Conservation (phyloP, 1,284 basidiomycete species). For the Fomitiporia mediterranea region DNA sequence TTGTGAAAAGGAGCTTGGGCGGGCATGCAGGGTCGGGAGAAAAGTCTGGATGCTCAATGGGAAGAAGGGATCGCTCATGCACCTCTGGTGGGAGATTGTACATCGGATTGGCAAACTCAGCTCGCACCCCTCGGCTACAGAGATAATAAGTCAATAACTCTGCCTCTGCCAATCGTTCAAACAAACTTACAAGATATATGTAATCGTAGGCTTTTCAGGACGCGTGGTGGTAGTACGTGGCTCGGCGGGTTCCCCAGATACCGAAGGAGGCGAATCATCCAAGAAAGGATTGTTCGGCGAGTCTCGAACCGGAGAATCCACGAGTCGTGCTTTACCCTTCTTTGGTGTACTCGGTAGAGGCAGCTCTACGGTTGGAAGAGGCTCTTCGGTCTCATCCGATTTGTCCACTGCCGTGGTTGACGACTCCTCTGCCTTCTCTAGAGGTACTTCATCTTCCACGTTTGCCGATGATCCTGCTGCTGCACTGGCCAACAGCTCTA, state of each 20-base stretch:
- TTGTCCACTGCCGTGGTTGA: not conserved
- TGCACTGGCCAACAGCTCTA: not conserved
- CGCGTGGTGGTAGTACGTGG: constrained; percentile 17
- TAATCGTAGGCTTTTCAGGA: constrained; percentile 21
- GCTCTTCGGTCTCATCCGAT: constrained; percentile 3
- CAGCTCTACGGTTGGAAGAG: not conserved
- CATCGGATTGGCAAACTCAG: constrained; percentile 23
- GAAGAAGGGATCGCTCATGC: constrained; percentile 22
- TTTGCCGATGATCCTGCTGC: not conserved
- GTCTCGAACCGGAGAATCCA: constrained; percentile 37
- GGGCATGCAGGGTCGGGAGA: constrained; percentile 23
- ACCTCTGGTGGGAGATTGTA: constrained; percentile 24
- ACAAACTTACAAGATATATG: constrained; percentile 23
- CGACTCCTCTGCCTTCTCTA: not conserved
- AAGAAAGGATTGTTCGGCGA: constrained; percentile 54
- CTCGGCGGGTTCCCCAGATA: constrained; percentile 6
- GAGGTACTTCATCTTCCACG: not conserved
- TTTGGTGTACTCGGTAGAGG: constrained; percentile 19
- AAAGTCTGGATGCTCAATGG: constrained; percentile 25
- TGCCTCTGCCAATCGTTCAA: not conserved
- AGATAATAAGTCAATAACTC: constrained; percentile 2
- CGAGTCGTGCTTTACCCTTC: constrained; percentile 19
- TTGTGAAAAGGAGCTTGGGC: constrained; percentile 23
- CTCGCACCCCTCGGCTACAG: constrained; percentile 24
- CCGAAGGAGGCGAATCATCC: constrained; percentile 22